Evolutionary conservation across 2,329 filamentous ascomycete genomes (phyloP), one percentile per base, ranked within the genome.

Genomic region (Kalmusia sp.): DNA sequence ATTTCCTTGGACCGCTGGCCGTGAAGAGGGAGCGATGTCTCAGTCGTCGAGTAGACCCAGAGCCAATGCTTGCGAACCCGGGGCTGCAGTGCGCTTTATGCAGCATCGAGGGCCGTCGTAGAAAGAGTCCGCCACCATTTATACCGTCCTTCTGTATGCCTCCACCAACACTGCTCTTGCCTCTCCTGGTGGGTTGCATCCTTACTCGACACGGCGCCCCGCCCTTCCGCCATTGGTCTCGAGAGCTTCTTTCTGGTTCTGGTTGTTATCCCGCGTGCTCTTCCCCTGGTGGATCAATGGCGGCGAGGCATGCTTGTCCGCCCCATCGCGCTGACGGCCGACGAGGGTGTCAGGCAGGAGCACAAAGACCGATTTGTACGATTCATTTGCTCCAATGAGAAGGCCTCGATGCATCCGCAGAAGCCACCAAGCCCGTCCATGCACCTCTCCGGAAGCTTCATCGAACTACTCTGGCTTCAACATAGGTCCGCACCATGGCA

Each of bases 141-240:
- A 74, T 74, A 74, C 69, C 62, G 51, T 61, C 54, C 54, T 33
- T 17, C 43, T 49, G 46, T 43, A 59, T 61, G 54, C 48, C 67
- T 56, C 56, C 59, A 49, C 47, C 55, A 21, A 33, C 21, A 41
- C 27, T 37, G 51, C 61, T 67, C 57, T 70, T 72, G 62, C 69
- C 71, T 52, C 52, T 71, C 63, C 60, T 66, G 66, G 65, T 57
- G 54, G 53, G 55, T 64, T 73, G 71, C 71, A 72, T 68, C 58
- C n/a, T 19, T 60, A 33, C 61, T 54, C 56, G 53, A 53, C 48
- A 64, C 39, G 65, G 64, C 65, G 59, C 60, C 56, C 64, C 65
- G 68, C 68, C 43, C 69, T 54, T 62, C 65, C 64, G 59, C 65
- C 59, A 67, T 70, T 69, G 64, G 69, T 62, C 60, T 67, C 56